A percentile compares a stretch with the other conserved stretches of the same genome.
Evolutionary conservation across 176 grass and related monocot genomes (phyloP).

Genomic region (Saccharum officinarum): DNA sequence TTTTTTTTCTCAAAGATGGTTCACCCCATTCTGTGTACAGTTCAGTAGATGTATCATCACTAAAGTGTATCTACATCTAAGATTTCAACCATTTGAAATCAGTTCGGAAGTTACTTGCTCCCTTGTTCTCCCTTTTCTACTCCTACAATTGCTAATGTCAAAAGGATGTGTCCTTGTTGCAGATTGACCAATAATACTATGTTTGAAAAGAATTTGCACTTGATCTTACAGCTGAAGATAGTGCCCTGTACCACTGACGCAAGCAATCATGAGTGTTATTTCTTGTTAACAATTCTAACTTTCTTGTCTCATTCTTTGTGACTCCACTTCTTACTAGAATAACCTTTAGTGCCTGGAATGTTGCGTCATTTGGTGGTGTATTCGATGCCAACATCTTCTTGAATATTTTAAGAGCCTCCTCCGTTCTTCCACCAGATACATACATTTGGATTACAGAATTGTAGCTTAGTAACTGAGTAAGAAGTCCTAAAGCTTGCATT

Average conservation of each 20-base stretch:
- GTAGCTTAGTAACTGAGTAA: slow-evolving; percentile 63
- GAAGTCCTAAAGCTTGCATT: slow-evolving; percentile 75
- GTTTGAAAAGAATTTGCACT: slow-evolving; percentile 31
- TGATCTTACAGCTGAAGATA: slow-evolving; percentile 49
- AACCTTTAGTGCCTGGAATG: slow-evolving; percentile 68
- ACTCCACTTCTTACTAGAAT: slow-evolving; percentile 62
- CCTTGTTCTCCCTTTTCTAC: slow-evolving; percentile 20
- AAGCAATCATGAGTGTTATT: slow-evolving; percentile 49
- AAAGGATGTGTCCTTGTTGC: slow-evolving; percentile 13
- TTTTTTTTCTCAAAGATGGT: slow-evolving; percentile 1
- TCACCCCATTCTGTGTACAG: neutral
- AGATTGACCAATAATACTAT: slow-evolving; percentile 20
- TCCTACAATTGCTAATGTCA: slow-evolving; percentile 5
- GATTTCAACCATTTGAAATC: slow-evolving; percentile 36
- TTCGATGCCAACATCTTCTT: slow-evolving; percentile 67
- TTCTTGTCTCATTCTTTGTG: slow-evolving; percentile 46
- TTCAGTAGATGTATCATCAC: neutral
- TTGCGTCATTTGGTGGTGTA: slow-evolving; percentile 69
- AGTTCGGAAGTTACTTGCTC: slow-evolving; percentile 11
- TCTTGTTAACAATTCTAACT: slow-evolving; percentile 61
- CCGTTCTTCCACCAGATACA: slow-evolving; percentile 45
- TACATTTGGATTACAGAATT: slow-evolving; percentile 72
- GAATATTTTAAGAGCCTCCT: slow-evolving; percentile 70
- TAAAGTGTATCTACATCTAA: slow-evolving; percentile 3
- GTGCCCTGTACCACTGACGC: slow-evolving; percentile 52